A percentile compares a stretch with the other conserved stretches of the same genome.
Evolutionary conservation across 352 stramenopile genomes (phyloP).

Genomic region (Saprolegnia diclina): DNA sequence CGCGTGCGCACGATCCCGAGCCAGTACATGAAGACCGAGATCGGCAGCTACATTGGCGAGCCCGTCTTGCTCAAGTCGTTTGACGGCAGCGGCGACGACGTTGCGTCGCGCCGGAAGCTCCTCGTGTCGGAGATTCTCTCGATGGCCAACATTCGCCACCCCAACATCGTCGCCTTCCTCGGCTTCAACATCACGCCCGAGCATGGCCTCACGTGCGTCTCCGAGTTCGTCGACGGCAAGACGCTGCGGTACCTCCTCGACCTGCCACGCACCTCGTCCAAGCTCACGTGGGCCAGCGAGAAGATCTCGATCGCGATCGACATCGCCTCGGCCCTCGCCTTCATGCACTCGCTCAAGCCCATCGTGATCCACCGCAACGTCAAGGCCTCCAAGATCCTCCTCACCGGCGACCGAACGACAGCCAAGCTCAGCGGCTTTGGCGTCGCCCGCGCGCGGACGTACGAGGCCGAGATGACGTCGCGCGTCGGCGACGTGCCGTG

Average conservation of each 20-base stretch:
- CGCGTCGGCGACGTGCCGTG: slow-evolving; percentile 7
- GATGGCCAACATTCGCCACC: slow-evolving; percentile 43
- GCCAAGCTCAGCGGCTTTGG: slow-evolving; percentile 64
- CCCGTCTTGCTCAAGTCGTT: slow-evolving; percentile 2
- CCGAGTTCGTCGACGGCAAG: slow-evolving; percentile 57
- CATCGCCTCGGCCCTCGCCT: slow-evolving; percentile 51
- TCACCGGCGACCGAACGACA: slow-evolving; percentile 36
- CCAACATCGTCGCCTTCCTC: slow-evolving; percentile 40
- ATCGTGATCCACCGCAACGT: slow-evolving; percentile 52
- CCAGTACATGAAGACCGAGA: slow-evolving; percentile 15
- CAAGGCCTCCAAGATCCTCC: slow-evolving; percentile 60
- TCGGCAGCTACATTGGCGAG: slow-evolving; percentile 12
- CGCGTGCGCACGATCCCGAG: neutral
- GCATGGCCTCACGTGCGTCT: slow-evolving; percentile 46
- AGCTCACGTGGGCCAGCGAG: slow-evolving; percentile 35
- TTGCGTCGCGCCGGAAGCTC: slow-evolving; percentile 21
- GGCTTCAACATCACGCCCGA: slow-evolving; percentile 46
- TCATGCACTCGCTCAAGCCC: slow-evolving; percentile 48
- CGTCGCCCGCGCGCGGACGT: slow-evolving; percentile 32
- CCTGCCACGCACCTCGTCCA: slow-evolving; percentile 33
- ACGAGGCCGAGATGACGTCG: slow-evolving; percentile 30
- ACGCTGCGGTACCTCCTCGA: slow-evolving; percentile 48
- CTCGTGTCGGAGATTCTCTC: slow-evolving; percentile 47
- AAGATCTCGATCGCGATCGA: slow-evolving; percentile 59
- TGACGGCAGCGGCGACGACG: neutral